Evolutionary conservation across 2,329 filamentous ascomycete genomes (phyloP), one percentile per base, ranked within the genome.

Genomic region (Aspergillus unguis): DNA sequence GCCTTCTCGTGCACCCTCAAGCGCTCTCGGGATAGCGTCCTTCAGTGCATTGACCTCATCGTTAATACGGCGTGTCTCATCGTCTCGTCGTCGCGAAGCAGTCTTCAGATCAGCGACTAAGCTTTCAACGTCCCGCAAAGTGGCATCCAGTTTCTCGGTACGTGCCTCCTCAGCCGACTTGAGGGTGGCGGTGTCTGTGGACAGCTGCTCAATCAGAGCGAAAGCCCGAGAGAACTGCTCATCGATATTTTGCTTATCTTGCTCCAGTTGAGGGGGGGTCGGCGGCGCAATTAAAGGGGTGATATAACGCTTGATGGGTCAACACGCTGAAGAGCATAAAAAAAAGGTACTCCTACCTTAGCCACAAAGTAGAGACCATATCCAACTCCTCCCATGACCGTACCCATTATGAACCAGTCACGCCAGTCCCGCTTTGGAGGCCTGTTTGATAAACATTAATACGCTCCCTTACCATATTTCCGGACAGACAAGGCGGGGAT

Each of bases 361-460:
- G 91, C 89, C 11, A 96, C 81, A 59, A 86, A 83, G 69, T 94
- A 99, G 25, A 96, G 74, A 0, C 92, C 92, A 66, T 96, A 97
- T 36, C 90, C 82, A 23, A 96, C 86, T 44, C 92, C 90, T 52
- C 91, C 87, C 57, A 95, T 87, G 9, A 97, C 89, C 0, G 94
- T 99, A 6, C 94, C 94, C 90, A 97, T 96, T 72, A 99, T 97
- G 74, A 99, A 99, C 88, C 91, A 97, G 69, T 99, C 94, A 56
- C 95, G 83, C 94, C 94, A 99, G 74, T 99, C 94, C 66, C 94
- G 81, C 68, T 85, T 86, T 3, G 91, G 91, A 2, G 85, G 74
- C 56, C 74, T 76, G 38, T 9, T 36, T 33, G 31, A 29, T 23
- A 11, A 3, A 23, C 5, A 25, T 62, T 53, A 56, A 49, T 17